Evolutionary conservation across 257 asterid genomes (phyloP).

Genomic region (Cruciata laevipes): DNA sequence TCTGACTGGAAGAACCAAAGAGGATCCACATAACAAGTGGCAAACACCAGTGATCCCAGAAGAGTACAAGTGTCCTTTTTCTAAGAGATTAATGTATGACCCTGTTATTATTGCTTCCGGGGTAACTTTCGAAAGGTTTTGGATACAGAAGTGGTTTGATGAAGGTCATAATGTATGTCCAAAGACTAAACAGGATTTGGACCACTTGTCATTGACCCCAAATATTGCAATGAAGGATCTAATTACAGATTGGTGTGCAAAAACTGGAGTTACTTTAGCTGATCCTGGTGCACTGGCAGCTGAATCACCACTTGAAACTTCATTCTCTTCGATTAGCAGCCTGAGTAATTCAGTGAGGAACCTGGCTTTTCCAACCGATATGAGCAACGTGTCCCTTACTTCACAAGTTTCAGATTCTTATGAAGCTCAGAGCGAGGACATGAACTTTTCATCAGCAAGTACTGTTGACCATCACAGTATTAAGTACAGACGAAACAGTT

Average conservation of each 20-base stretch:
- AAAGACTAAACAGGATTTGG: conserved; percentile 40
- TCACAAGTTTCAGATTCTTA: conserved; percentile 26
- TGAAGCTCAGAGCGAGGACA: conserved; percentile 17
- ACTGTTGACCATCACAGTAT: conserved; percentile 9
- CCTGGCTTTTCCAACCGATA: conserved; percentile 52
- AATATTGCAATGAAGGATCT: conserved; percentile 52
- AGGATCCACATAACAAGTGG: conserved; percentile 29
- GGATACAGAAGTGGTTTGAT: conserved; percentile 87
- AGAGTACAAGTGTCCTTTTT: conserved; percentile 69
- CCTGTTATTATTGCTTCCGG: conserved; percentile 90
- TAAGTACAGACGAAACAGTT: conserved; percentile 10
- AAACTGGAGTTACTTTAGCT: conserved; percentile 32
- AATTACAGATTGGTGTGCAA: conserved; percentile 55
- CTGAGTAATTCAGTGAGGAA: conserved; percentile 57
- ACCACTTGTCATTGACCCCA: conserved; percentile 45
- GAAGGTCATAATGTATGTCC: conserved; percentile 78
- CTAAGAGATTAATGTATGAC: conserved; percentile 69
- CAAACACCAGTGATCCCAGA: conserved; percentile 46
- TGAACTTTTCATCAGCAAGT: conserved; percentile 8
- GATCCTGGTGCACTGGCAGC: conserved; percentile 36
- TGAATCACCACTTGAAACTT: conserved; percentile 37
- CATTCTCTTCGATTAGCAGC: conserved; percentile 61
- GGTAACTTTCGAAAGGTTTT: conserved; percentile 66
- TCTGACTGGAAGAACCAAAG: conserved; percentile 24
- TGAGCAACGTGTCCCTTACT: conserved; percentile 46